These are phyloP conservation scores for Physaria fendleri DNA, from an alignment of 345 rosid species.

Conservation along the genomic window DNA sequence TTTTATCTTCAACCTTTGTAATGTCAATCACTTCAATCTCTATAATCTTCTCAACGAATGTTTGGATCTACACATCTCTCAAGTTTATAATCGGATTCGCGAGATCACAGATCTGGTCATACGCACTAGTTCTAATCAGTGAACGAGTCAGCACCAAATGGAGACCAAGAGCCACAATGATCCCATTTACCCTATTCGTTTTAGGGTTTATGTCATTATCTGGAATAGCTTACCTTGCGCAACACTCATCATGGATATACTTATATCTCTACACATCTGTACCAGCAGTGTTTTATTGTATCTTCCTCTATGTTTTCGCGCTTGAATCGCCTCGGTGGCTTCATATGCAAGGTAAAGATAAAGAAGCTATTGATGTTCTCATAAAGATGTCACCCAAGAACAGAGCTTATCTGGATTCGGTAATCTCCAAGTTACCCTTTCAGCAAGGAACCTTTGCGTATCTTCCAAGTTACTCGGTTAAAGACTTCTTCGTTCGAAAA, in stretches of 20 bases:
- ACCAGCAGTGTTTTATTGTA: conserved; percentile 30
- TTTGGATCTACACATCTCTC: conserved; percentile 41
- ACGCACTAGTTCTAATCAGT: conserved; percentile 35
- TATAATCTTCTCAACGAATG: conserved; percentile 34
- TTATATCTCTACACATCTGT: conserved; percentile 40
- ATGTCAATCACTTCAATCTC: conserved; percentile 39
- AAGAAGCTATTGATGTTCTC: conserved; percentile 33
- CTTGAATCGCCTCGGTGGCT: conserved; percentile 59
- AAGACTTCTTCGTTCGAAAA: conserved; percentile 13
- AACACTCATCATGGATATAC: conserved; percentile 41
- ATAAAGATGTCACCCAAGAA: conserved; percentile 2
- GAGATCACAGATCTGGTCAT: conserved; percentile 39
- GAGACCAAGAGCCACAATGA: conserved; percentile 41
- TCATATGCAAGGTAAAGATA: conserved; percentile 31
- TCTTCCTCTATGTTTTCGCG: conserved; percentile 27
- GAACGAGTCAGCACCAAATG: conserved; percentile 38
- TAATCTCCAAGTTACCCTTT: not conserved
- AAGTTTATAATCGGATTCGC: conserved; percentile 44
- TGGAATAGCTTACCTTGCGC: conserved; percentile 29
- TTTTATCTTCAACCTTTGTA: conserved; percentile 34
- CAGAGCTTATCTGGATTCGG: conserved; percentile 16
- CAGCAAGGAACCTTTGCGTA: not conserved
- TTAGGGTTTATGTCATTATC: conserved; percentile 51
- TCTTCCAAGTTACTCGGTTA: conserved; percentile 8
- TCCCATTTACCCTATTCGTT: conserved; percentile 40